Evolutionary conservation across 2,329 filamentous ascomycete species (phyloP), one percentile per base, ranked within the genome.

Genomic region (Juglanconis sp.): DNA sequence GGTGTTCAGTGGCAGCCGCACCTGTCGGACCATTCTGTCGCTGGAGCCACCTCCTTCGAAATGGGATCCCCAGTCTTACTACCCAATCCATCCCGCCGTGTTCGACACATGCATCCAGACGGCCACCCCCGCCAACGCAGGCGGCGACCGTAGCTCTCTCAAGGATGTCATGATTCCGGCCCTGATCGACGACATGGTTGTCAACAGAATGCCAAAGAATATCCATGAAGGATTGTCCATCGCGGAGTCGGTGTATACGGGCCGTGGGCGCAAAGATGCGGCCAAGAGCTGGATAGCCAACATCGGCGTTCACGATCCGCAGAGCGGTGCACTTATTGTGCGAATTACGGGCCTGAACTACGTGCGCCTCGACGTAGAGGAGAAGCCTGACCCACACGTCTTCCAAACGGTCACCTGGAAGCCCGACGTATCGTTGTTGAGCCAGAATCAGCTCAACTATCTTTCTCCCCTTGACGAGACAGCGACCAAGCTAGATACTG

Each of bases 21-120:
- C 44, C 1, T 63, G 59, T 30, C 58, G 68, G 2, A 34, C 63
- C 9, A 5, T 54, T 1, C 34, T 69, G 8, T 56, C 56, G 0
- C 13, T 71, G n/a, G 54, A 54, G n/a, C 65, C 68, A 1, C 66
- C 69, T 0, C 9, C 24, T 9, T 61, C 61, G 0, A 65, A 58
- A 8, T 67, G 51, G 40, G 44, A 64, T 1, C 64, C 63, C 1
- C 67, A 70, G 53, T 70, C 67, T 0, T 63, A 60, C 46, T 71
- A 70, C 36, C 65, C 68, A 0, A 13, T 66, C 9, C 69, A 72
- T 36, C 70, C 70, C 0, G 65, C 67, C 1, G 62, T 51, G 3
- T 24, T 71, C 3, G 69, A 72, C 24, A 62, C 31, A 1, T 70
- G 65, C 36, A 11, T 68, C 0, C 69, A 70, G 42, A 64, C 63